Conservation (phyloP, 1,139 yeast species). For the Diutina ranongensis region DNA sequence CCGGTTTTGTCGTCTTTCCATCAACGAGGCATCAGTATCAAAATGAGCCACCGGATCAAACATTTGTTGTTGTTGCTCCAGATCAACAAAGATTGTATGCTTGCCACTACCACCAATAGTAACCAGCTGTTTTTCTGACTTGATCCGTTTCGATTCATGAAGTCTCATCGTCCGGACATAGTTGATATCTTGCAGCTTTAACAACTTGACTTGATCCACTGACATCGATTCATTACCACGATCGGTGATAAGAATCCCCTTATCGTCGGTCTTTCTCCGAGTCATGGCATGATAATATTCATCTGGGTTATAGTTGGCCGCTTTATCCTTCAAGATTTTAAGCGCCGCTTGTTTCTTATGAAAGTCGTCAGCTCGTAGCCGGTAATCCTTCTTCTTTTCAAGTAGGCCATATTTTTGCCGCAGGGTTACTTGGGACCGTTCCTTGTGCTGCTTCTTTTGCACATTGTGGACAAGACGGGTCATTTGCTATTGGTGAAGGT, state of each 20-base stretch:
- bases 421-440: conserved; percentile 74
- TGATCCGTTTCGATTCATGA: conserved; percentile 56
- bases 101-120: conserved; percentile 49
- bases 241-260: conserved; percentile 57
- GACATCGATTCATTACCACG: conserved; percentile 54
- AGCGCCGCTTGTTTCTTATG: conserved; percentile 83
- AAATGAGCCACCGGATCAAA: conserved; percentile 60
- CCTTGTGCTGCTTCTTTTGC: conserved; percentile 92
- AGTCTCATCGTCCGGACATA: conserved; percentile 70
- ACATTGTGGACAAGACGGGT: conserved; percentile 61
- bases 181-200: conserved; percentile 83
- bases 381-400: conserved; percentile 93
- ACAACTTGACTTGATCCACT: conserved; percentile 65
- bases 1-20: conserved; percentile 63
- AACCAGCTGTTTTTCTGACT: conserved; percentile 43
- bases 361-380: conserved; percentile 75
- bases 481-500: neutral
- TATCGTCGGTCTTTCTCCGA: conserved; percentile 47
- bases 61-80: conserved; percentile 36
- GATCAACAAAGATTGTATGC: conserved; percentile 81
- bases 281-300: conserved; percentile 95
- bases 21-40: conserved; percentile 54
- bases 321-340: conserved; percentile 64
- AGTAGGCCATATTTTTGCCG: conserved; percentile 71
- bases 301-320: conserved; percentile 75